phyloP scores from a whole-genome alignment of 495 filamentous ascomycete species.

The Aspergillus panamensis region DNA sequence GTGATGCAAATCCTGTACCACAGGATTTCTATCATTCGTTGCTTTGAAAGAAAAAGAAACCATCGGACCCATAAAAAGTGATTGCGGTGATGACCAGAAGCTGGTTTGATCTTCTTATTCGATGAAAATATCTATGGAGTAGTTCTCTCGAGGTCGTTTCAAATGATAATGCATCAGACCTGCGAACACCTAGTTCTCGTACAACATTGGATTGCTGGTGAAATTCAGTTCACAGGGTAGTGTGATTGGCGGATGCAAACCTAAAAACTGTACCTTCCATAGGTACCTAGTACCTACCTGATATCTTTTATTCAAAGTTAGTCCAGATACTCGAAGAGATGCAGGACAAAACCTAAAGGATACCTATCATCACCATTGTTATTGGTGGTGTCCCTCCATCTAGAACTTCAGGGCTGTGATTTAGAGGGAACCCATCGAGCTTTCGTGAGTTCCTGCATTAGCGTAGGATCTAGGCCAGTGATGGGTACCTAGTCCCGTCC shows the following conservation, averaged over 20 bases:
- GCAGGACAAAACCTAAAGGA: too few relatives aligned
- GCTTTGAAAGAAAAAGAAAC: neutral
- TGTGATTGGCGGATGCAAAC: neutral
- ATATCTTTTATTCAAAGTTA: too few relatives aligned
- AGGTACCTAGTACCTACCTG: neutral
- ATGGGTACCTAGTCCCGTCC: constrained; percentile 3
- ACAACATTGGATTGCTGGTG: neutral
- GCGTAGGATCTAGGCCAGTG: constrained; percentile 15
- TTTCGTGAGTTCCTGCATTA: constrained; percentile 46
- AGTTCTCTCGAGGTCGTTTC: neutral
- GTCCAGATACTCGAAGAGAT: too few relatives aligned
- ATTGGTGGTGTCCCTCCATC: neutral
- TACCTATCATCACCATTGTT: neutral
- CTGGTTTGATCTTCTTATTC: neutral
- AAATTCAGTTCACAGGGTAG: neutral
- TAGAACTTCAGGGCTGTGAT: constrained; percentile 11
- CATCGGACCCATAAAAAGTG: neutral
- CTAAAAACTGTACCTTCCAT: neutral
- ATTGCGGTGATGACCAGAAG: neutral
- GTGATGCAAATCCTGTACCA: neutral
- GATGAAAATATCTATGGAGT: neutral
- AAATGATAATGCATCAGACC: neutral
- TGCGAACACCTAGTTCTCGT: neutral
- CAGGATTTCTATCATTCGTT: neutral
- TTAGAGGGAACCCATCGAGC: constrained; percentile 16